Conservation (phyloP, 495 filamentous ascomycete genomes). For the Penicillium robsamsonii region DNA sequence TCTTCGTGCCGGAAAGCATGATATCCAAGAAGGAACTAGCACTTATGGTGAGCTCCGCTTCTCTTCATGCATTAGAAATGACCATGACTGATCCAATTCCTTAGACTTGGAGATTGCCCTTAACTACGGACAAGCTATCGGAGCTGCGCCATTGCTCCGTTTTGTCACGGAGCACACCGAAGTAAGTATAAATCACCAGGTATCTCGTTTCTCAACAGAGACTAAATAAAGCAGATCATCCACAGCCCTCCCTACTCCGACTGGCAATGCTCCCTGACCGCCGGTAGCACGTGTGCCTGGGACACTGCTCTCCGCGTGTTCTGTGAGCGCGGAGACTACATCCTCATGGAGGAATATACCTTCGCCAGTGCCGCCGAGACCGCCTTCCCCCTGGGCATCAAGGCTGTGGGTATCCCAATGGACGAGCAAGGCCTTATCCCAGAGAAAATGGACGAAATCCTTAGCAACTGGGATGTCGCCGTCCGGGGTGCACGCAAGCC, state of each 20-base stretch:
- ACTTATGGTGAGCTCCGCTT: conserved; percentile 49
- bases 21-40: conserved; percentile 63
- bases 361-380: conserved; percentile 83
- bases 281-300: conserved; percentile 75
- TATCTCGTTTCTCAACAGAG: background rate
- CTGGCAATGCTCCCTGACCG: conserved; percentile 73
- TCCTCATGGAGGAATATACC: conserved; percentile 85
- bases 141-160: conserved; percentile 80
- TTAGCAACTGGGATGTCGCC: conserved; percentile 62
- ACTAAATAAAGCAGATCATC: conserved; percentile 32
- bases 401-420: conserved; percentile 69
- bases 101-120: conserved; percentile 75
- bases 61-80: background rate
- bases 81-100: background rate
- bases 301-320: conserved; percentile 80
- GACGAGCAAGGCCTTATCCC: conserved; percentile 79
- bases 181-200: conserved; percentile 26
- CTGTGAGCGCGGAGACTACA: conserved; percentile 63
- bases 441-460: conserved; percentile 59
- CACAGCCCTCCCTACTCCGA: conserved; percentile 63
- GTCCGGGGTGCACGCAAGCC: conserved; percentile 65
- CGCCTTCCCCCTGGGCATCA: conserved; percentile 70
- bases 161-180: conserved; percentile 94
- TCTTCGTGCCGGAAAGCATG: conserved; percentile 76
- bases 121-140: conserved; percentile 87